Evolutionary conservation across 1,284 basidiomycete genomes (phyloP).

Genomic region (Naganishia albida): DNA sequence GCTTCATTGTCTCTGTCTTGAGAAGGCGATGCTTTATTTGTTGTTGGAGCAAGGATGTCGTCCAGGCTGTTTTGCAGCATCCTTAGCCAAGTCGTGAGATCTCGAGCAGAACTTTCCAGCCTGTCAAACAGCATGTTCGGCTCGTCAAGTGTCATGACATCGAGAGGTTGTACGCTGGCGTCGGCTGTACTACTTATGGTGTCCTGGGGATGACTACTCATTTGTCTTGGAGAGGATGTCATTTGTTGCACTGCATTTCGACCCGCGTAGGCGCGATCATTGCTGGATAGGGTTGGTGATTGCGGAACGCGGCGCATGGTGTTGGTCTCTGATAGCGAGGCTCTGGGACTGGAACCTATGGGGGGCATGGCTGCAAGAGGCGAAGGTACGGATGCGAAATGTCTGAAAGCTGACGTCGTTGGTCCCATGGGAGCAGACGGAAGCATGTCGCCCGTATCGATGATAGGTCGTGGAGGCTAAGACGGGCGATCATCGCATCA

Average conservation of each 20-base stretch:
- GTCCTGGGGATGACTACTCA: slow-evolving; percentile 13
- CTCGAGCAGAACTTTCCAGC: slow-evolving; percentile 73
- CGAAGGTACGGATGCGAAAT: slow-evolving; percentile 56
- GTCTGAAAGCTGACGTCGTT: slow-evolving; percentile 47
- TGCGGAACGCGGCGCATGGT: slow-evolving; percentile 17
- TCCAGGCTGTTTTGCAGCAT: slow-evolving; percentile 71
- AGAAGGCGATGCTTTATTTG: not conserved
- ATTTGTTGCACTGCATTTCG: slow-evolving; percentile 5
- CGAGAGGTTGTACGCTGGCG: slow-evolving; percentile 64
- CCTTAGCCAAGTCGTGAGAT: slow-evolving; percentile 76
- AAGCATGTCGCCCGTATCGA: slow-evolving; percentile 61
- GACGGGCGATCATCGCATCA: not conserved
- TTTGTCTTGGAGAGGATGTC: slow-evolving; percentile 31
- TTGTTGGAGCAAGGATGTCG: slow-evolving; percentile 58
- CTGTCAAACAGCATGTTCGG: slow-evolving; percentile 69
- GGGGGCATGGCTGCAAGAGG: slow-evolving; percentile 47
- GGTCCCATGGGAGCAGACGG: slow-evolving; percentile 69
- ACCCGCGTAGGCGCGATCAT: not conserved
- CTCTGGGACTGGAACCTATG: slow-evolving; percentile 16
- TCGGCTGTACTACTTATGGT: slow-evolving; percentile 26
- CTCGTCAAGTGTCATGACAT: slow-evolving; percentile 65
- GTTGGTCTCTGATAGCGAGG: not conserved
- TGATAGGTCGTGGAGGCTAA: slow-evolving; percentile 46
- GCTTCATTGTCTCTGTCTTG: not conserved
- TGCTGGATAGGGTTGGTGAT: slow-evolving; percentile 16